These are phyloP conservation scores for Emmonsiellopsis sp. DNA, from an alignment of 2,329 filamentous ascomycete species.

Conservation along the genomic window DNA sequence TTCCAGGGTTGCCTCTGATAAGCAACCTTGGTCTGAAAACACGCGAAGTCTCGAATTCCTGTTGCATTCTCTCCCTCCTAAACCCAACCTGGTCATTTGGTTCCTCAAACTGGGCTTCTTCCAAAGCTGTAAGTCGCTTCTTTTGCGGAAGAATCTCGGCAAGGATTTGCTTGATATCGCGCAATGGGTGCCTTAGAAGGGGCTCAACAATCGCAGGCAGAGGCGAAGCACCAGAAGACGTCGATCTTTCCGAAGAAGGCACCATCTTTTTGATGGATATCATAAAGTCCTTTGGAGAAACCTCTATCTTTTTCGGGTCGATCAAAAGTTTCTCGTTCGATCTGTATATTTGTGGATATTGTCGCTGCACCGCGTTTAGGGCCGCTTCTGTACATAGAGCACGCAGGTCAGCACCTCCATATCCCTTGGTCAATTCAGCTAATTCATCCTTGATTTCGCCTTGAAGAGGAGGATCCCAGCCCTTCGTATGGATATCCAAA, in stretches of 20 bases:
- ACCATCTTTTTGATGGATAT: constrained; percentile 93
- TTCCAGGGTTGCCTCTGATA: constrained; percentile 70
- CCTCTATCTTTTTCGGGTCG: constrained; percentile 70
- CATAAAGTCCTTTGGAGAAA: constrained; percentile 94
- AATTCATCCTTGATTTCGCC: constrained; percentile 72
- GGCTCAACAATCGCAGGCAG: constrained; percentile 73
- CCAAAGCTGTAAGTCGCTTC: constrained; percentile 78
- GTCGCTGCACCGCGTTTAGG: constrained; percentile 88
- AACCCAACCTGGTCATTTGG: constrained; percentile 77
- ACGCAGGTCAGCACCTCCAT: constrained; percentile 88
- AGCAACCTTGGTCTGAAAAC: constrained; percentile 83
- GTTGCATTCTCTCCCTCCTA: constrained; percentile 64
- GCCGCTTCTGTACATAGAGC: constrained; percentile 94
- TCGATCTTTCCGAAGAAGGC: constrained; percentile 85
- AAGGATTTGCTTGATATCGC: constrained; percentile 57
- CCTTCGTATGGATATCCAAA: constrained; percentile 87
- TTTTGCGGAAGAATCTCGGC: constrained; percentile 72
- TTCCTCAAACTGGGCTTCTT: constrained; percentile 89
- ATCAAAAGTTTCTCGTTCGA: constrained; percentile 85
- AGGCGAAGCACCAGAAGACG: constrained; percentile 72
- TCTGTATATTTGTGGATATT: constrained; percentile 91
- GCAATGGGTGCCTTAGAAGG: constrained; percentile 63
- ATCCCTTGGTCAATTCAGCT: constrained; percentile 82
- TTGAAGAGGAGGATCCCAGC: constrained; percentile 72
- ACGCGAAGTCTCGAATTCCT: constrained; percentile 76